Base-by-base conservation (phyloP, 495 filamentous ascomycete species). In the Parachaetomium inaequale region DNA sequence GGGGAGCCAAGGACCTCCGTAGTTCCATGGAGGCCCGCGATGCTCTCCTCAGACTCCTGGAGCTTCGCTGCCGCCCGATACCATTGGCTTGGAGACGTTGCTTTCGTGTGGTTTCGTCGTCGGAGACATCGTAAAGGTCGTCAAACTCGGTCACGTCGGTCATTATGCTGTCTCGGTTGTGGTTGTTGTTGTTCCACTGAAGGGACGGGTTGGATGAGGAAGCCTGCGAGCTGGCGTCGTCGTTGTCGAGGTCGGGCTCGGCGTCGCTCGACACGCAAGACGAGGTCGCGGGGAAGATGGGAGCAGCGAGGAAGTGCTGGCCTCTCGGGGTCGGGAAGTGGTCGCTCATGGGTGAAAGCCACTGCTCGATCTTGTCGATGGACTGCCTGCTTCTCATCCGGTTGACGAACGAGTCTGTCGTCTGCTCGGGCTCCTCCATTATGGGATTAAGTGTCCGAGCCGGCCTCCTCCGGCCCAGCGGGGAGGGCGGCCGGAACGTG, bases 91-190 rank as follows among this genome's bases (percentile, higher is more conserved):
- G 66, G 38, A 70, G 66, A 47, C 61, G 70, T 36, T 65, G 61
- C 64, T 74, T 73, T 45, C 70, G 69, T 38, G 61, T 63, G 29
- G 61, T 61, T 55, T 79, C 77, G 7, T 87, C 83, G 47, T 95
- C 91, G 56, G 89, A 90, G 34, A 89, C 81, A 72, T 96, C 91
- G 67, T 96, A 95, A 23, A 96, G 74, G 61, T 94, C 91, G 69
- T 94, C 91, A 70, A 92, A 93, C 34, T 89, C 86, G 64, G 81
- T 85, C 45, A 74, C 80, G 52, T 83, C 78, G 49, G 81, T 84
- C 59, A 78, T 77, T 47, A 78, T 78, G 63, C 81, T 84, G 40
- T 80, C 70, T 54, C 77, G 76, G 61, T 66, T 69, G 49, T n/a
- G n/a, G n/a, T 56, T 26, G 53, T 14, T 43, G 38, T 36, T 25